Percentiles rank a stretch among this genome's conserved stretches.
Conservation (phyloP, 805 yeast species). For the Wickerhamiella domercqiae region DNA sequence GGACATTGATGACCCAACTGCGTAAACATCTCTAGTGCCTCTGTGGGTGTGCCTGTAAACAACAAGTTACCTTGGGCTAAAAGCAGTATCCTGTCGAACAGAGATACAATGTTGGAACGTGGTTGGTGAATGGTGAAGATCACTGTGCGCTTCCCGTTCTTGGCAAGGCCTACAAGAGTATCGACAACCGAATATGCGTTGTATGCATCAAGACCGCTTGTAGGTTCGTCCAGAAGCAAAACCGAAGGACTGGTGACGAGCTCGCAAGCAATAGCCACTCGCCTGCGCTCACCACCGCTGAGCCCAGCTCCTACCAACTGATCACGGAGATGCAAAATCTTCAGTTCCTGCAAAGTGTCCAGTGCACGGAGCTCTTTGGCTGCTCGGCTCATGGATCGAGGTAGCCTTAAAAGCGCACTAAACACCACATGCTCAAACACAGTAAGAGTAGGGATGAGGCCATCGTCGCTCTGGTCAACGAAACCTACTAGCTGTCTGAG, state of each 20-base stretch:
- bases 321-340: slow-evolving; percentile 72
- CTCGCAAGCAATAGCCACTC: slow-evolving; percentile 90
- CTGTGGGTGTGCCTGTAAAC: slow-evolving; percentile 71
- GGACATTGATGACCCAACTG: slow-evolving; percentile 74
- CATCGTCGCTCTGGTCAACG: slow-evolving; percentile 85
- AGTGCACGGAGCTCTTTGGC: slow-evolving; percentile 66
- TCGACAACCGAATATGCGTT: slow-evolving; percentile 88
- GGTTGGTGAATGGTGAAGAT: slow-evolving; percentile 95
- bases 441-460: slow-evolving; percentile 76
- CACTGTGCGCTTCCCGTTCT: slow-evolving; percentile 70
- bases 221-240: slow-evolving; percentile 78
- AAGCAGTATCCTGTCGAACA: slow-evolving; percentile 69
- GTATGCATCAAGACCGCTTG: slow-evolving; percentile 88
- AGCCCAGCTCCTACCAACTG: slow-evolving; percentile 85
- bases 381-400: slow-evolving; percentile 55
- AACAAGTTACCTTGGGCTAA: slow-evolving; percentile 75
- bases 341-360: slow-evolving; percentile 71
- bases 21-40: slow-evolving; percentile 60
- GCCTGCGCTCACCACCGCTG: slow-evolving; percentile 81
- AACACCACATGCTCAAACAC: slow-evolving; percentile 91
- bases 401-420: slow-evolving; percentile 78
- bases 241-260: slow-evolving; percentile 78
- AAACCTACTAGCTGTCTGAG: slow-evolving; percentile 61
- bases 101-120: slow-evolving; percentile 81
- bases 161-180: slow-evolving; percentile 62